Evolutionary conservation across 371 early-diverging fungal genomes (phyloP).

Genomic region (Mortierella sp.): DNA sequence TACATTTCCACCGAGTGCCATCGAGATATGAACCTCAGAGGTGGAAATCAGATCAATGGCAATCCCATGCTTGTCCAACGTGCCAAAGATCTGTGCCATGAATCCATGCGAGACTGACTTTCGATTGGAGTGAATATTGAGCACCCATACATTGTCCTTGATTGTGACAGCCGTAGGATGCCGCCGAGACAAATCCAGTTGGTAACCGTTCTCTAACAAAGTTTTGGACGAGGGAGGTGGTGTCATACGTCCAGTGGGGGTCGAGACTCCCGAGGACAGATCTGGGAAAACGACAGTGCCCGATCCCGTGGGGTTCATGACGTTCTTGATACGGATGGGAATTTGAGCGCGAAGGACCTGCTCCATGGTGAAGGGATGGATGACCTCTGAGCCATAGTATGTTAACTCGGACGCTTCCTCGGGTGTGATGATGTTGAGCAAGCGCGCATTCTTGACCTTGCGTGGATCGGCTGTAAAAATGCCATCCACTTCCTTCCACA

Average conservation of each 20-base stretch:
- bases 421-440: conserved; percentile 92
- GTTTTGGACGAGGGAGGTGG: conserved; percentile 75
- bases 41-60: conserved; percentile 97
- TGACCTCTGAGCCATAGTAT: conserved; percentile 97
- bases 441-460: conserved; percentile 90
- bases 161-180: conserved; percentile 97
- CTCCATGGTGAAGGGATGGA: conserved; percentile 99
- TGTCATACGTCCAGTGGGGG: conserved; percentile 58
- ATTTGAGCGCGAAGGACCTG: conserved; percentile 95
- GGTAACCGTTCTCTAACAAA: conserved; percentile 78
- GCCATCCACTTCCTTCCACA: conserved; percentile 99
- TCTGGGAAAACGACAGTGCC: conserved; percentile 95
- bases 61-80: conserved; percentile 88
- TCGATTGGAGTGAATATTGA: conserved; percentile 95
- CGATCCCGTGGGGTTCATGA: conserved; percentile 88
- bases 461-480: conserved; percentile 99
- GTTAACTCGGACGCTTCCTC: conserved; percentile 99
- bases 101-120: conserved; percentile 96
- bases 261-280: conserved; percentile 49
- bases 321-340: conserved; percentile 98
- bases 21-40: conserved; percentile 94
- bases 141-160: conserved; percentile 91
- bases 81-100: conserved; percentile 92
- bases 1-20: conserved; percentile 86
- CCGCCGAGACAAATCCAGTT: conserved; percentile 74